phyloP scores from a whole-genome alignment of 106 monocot species.

The Hemerocallis citrina region DNA sequence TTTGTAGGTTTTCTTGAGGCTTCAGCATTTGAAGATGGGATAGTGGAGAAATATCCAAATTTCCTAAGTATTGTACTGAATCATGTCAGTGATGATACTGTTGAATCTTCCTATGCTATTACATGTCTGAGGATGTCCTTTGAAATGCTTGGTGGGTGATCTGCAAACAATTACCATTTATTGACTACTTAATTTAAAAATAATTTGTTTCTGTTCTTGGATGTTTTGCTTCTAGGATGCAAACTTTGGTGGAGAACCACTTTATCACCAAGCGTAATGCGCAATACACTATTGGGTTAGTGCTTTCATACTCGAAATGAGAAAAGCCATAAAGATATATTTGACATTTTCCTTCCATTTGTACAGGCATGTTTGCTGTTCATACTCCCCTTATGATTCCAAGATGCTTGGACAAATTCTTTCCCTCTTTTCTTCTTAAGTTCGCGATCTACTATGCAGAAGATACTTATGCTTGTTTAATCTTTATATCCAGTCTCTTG shows the following conservation, averaged over 20 bases:
- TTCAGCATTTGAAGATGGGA: slow-evolving; percentile 93
- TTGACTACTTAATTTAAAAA: slow-evolving; percentile 8
- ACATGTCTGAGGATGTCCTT: slow-evolving; percentile 79
- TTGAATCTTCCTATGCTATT: slow-evolving; percentile 88
- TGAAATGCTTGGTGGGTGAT: slow-evolving; percentile 86
- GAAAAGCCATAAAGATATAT: slow-evolving; percentile 99
- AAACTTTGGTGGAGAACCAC: slow-evolving; percentile 96
- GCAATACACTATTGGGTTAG: slow-evolving; percentile 97
- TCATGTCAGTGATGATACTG: slow-evolving; percentile 93
- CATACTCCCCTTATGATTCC: slow-evolving; percentile 1
- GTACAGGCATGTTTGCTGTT: slow-evolving; percentile 58
- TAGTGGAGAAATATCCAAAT: slow-evolving; percentile 85
- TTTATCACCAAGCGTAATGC: slow-evolving; percentile 89
- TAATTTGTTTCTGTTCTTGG: slow-evolving; percentile 6
- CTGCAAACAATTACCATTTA: neutral
- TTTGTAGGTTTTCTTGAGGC: slow-evolving; percentile 84
- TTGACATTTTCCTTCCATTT: slow-evolving; percentile 94
- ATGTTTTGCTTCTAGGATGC: slow-evolving; percentile 54
- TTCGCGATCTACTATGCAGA: neutral
- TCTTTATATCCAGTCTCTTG: slow-evolving; percentile 65
- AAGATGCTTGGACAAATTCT: neutral
- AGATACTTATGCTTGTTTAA: neutral
- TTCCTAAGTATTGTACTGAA: slow-evolving; percentile 89
- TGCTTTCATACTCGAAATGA: slow-evolving; percentile 92
- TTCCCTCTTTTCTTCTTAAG: slow-evolving; percentile 1